Base-by-base conservation (phyloP, 2,329 filamentous ascomycete genomes). In the Venturia pyrina region DNA sequence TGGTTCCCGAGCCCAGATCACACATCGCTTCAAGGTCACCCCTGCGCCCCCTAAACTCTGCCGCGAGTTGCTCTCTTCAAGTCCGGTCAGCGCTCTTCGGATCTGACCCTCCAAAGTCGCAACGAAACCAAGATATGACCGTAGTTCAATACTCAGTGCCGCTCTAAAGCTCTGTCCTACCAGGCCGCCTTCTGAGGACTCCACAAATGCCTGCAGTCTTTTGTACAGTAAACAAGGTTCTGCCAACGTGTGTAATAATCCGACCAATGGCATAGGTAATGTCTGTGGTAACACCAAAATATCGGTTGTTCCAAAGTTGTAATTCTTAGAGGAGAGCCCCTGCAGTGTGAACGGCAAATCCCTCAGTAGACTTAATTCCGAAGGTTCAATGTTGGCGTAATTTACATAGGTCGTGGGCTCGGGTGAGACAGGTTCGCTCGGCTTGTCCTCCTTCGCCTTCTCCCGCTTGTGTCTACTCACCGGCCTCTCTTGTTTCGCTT, bases 1-100 rank as follows among this genome's bases (percentile, higher is more conserved):
- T 7, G 95, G 91, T 76, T 99, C 96, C 70, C 93, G 86, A 10
- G 93, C 98, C 96, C 96, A 99, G 32, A 99, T 89, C 2, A 99
- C 89, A 71, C 93, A 98, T 74, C 95, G 84, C 76, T 98, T 98
- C 63, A 99, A 80, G 0, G 95, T 99, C 17, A 99, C 93, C 1
- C 93, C 92, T 0, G 90, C 88, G 71, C 93, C 95, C 6, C 91
- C 89, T 64, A 96, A 86, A 1, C 89, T 88, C 57, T 85, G 84
- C 60, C 87, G 83, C 2, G 89, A 85, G 4, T 85, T 84, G 1
- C 81, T 79, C 63, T 89, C 86, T 69, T 90, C 86, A n/a, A 95
- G 79, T 8, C 88, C 85, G 5, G 88, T 83, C 62, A 98, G 78
- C 0, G 93, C 92, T 68, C 90, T 83, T 67, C 93, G 85, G 65